Evolutionary conservation across 257 asterid genomes (phyloP).

Genomic region (Solanum acaule): DNA sequence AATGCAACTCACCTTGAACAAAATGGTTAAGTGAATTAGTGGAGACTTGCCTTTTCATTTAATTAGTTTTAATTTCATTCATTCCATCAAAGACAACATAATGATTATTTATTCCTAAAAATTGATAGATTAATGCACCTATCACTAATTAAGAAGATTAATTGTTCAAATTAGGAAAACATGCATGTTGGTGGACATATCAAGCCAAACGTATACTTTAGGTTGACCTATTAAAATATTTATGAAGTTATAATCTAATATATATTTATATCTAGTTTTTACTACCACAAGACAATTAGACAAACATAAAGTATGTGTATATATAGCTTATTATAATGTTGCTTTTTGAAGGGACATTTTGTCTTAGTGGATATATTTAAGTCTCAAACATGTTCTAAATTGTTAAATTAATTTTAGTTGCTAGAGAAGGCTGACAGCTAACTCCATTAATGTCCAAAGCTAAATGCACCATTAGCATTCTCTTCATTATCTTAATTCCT

Average conservation of each 20-base stretch:
- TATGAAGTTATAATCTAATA: neutral
- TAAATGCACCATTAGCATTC: neutral
- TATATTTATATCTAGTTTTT: neutral
- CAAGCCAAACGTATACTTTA: neutral
- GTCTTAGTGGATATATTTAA: neutral
- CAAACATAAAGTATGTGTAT: neutral
- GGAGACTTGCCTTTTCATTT: neutral
- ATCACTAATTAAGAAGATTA: neutral
- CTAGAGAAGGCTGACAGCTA: constrained; percentile 21
- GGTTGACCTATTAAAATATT: neutral
- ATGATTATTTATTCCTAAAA: neutral
- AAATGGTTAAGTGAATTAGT: neutral
- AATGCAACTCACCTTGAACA: neutral
- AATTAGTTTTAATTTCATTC: neutral
- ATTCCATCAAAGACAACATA: neutral
- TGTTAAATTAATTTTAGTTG: neutral
- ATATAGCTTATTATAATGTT: neutral
- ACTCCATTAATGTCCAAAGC: neutral
- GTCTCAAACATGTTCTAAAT: neutral
- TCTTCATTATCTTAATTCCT: neutral
- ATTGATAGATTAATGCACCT: neutral
- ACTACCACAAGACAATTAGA: neutral
- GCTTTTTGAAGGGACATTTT: neutral
- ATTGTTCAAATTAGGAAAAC: neutral
- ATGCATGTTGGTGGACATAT: neutral